Evolutionary conservation across 306 rosid species (phyloP).

Genomic region (Vigna nakashimae): DNA sequence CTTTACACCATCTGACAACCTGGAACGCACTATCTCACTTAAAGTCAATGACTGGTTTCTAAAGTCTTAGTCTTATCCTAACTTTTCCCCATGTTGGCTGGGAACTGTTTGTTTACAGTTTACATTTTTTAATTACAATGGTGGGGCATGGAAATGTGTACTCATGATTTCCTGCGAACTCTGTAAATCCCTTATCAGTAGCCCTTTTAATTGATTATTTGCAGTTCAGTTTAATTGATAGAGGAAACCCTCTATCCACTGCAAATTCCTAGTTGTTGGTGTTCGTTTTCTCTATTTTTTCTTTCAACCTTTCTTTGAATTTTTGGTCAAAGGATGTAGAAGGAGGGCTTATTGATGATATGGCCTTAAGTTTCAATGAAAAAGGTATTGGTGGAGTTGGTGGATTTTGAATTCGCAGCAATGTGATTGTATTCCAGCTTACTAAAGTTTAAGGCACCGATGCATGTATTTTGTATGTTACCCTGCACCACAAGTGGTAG

Average conservation of each 20-base stretch:
- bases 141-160: slow-evolving; percentile 13
- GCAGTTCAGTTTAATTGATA: slow-evolving; percentile 14
- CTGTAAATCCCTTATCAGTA: slow-evolving; percentile 9
- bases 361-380: not conserved
- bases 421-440: not conserved
- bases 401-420: not conserved
- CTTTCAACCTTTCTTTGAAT: not conserved
- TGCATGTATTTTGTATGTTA: not conserved
- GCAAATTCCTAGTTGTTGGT: not conserved
- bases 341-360: not conserved
- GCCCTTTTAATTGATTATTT: slow-evolving; percentile 8
- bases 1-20: slow-evolving; percentile 47
- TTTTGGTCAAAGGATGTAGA: not conserved
- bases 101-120: slow-evolving; percentile 40
- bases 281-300: not conserved
- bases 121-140: slow-evolving; percentile 6
- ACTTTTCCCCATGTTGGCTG: slow-evolving; percentile 39
- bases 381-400: not conserved
- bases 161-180: slow-evolving; percentile 3
- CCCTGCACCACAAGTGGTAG: slow-evolving; percentile 16
- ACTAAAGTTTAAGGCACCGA: not conserved
- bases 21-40: slow-evolving; percentile 39
- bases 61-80: slow-evolving; percentile 14
- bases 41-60: slow-evolving; percentile 42
- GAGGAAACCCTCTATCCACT: not conserved